Base-by-base conservation (phyloP, 2,329 filamentous ascomycete species). In the Peltaster fructicola region DNA sequence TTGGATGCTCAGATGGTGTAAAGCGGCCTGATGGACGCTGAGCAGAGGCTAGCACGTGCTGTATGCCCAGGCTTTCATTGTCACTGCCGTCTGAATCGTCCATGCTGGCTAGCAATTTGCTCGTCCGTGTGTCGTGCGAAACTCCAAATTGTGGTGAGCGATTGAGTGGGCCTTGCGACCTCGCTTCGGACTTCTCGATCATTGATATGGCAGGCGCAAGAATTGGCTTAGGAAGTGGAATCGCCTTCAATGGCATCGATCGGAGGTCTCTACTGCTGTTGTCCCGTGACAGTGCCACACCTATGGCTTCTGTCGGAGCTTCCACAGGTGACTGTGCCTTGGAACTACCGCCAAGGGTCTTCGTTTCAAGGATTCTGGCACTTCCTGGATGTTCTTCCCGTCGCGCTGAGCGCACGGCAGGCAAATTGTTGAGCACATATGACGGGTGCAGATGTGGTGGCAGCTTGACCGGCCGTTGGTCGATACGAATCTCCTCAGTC, bases 401-500 rank as follows among this genome's bases (percentile, higher is more conserved):
- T 18, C 17, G 17, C n/a, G n/a, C n/a, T n/a, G n/a, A n/a, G n/a
- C n/a, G n/a, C n/a, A n/a, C n/a, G n/a, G n/a, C n/a, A n/a, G n/a
- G 27, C 6, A 27, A 25, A 15, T 27, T 22, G 27, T 26, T 28
- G 8, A 55, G 55, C 32, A 91, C 76, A 10, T 73, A 62, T 1
- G 79, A 85, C 1, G 82, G 81, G 28, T 82, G 70, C 16, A 92
- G 61, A 43, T 88, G 77, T 2, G 69, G 57, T 8, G 81, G 80
- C 14, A 92, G 59, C 36, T 71, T 73, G 32, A 75, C 68, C 21
- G 80, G 56, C 32, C 82, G 68, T 53, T 70, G 68, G 44, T 91
- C 84, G 5, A 90, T 68, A 27, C 79, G 68, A 30, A 95, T 93
- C 30, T 80, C 78, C 38, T 95, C 84, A 0, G 88, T 98, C 56